These are phyloP conservation scores for Blastocystis hominis DNA, from an alignment of 352 stramenopile genomes.

Conservation along the genomic window DNA sequence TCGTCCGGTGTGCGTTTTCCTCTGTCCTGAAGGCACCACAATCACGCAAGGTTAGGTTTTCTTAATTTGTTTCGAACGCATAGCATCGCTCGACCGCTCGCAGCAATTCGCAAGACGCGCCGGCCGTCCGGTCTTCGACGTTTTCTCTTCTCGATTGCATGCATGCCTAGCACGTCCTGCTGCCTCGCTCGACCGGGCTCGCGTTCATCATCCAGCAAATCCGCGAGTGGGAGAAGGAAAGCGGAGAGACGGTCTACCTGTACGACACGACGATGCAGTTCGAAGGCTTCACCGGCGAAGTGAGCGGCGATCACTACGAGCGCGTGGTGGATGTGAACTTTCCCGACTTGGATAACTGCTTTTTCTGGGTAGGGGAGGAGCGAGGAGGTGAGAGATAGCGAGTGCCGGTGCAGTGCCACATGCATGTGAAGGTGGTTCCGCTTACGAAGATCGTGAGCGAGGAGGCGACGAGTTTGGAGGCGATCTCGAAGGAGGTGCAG, in stretches of 20 bases:
- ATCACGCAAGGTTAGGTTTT: neutral
- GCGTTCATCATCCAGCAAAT: conserved; percentile 38
- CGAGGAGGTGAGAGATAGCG: neutral
- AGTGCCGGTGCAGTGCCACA: neutral
- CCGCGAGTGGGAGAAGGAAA: conserved; percentile 35
- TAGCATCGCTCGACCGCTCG: neutral
- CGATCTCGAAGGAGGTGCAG: neutral
- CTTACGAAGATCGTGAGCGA: conserved; percentile 8
- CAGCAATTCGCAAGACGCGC: neutral
- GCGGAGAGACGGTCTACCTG: conserved; percentile 24
- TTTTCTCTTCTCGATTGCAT: neutral
- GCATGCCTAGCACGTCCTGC: neutral
- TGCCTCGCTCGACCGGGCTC: conserved; percentile 31
- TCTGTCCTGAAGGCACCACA: conserved; percentile 36
- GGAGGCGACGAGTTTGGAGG: neutral
- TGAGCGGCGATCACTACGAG: conserved; percentile 10
- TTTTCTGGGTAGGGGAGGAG: neutral
- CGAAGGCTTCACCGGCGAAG: conserved; percentile 32
- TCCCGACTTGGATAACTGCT: conserved; percentile 23
- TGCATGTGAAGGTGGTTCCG: conserved; percentile 33
- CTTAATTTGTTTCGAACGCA: neutral
- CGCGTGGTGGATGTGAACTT: conserved; percentile 17
- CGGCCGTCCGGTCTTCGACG: neutral
- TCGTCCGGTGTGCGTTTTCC: conserved; percentile 19
- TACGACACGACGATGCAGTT: conserved; percentile 54